Evolutionary conservation across 306 rosid species (phyloP), one percentile per base, ranked within the genome.

Genomic region (Cucurbita ficifolia): DNA sequence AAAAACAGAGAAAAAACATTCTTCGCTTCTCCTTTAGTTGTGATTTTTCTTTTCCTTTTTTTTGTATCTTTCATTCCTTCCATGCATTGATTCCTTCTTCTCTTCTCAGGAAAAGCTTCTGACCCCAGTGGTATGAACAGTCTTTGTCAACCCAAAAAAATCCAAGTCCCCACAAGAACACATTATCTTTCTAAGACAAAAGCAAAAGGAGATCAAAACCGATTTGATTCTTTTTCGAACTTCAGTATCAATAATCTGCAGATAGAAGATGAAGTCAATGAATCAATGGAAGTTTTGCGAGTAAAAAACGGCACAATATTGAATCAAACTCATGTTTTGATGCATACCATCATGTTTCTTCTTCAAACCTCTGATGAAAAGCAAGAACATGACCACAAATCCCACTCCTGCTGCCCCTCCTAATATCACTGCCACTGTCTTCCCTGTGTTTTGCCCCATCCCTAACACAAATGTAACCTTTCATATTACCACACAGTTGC

Each of bases 341-440:
- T 70, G 12, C 90, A 76, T 84, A 90, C 97, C 98, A 70, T 86
- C 96, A 81, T 80, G 94, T 87, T 94, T 93, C 87, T 89, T 94
- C 87, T 73, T 70, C 90, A 94, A 79, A 84, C 50, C 76, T 82
- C 90, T 88, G 33, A 88, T 84, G 81, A 90, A 90, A 59, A 94
- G 79, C 89, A 90, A 56, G 53, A 70, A 90, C 79, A 90, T 94
- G 60, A 94, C 89, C 57, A 94, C 24, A 77, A 94, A 94, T 36
- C 88, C 95, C 76, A 90, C 94, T 50, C 87, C 96, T 64, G 96
- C 96, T 49, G 86, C 90, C 40, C 97, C 98, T 80, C 98, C 97
- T 79, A 94, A 75, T 80, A 94, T 90, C 14, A 90, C 84, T 64
- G 97, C 98, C 76, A 86, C 97, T 0, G 97, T 93, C 84, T 86